Conservation (phyloP, 768 basidiomycete genomes). For the Infundibulicybe gibba region DNA sequence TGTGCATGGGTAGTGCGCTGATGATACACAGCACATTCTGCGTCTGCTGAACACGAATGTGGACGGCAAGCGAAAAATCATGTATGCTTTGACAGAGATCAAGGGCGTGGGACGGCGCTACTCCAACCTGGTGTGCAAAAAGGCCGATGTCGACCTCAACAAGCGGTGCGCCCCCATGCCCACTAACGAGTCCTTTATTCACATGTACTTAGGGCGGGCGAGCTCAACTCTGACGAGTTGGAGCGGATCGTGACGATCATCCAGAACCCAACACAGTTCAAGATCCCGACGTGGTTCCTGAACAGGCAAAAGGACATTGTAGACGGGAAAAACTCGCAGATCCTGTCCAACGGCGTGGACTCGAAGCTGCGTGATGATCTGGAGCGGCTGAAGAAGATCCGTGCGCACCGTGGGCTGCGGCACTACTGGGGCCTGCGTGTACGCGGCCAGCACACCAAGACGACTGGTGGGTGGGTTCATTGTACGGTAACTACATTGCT, state of each 20-base stretch:
- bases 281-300: slow-evolving; percentile 98
- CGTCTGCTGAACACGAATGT: slow-evolving; percentile 99
- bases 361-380: slow-evolving; percentile 98
- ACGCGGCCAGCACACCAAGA: slow-evolving; percentile 99
- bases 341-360: slow-evolving; percentile 94
- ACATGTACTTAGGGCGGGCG: slow-evolving; percentile 71
- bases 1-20: too few species aligned
- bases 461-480: slow-evolving; percentile 66
- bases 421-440: slow-evolving; percentile 96
- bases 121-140: slow-evolving; percentile 99
- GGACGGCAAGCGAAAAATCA: slow-evolving; percentile 98
- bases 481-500: neutral
- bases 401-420: slow-evolving; percentile 90
- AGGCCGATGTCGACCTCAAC: slow-evolving; percentile 97
- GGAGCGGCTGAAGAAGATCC: slow-evolving; percentile 98
- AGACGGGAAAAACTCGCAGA: slow-evolving; percentile 95
- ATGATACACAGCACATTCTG: slow-evolving; percentile 79
- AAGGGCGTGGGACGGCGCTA: slow-evolving; percentile 99
- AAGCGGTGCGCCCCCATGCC: slow-evolving; percentile 76
- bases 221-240: slow-evolving; percentile 98
- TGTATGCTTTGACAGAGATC: slow-evolving; percentile 99
- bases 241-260: slow-evolving; percentile 99
- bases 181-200: neutral
- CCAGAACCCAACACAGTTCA: slow-evolving; percentile 99
- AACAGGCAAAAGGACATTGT: slow-evolving; percentile 99